Base-by-base conservation (phyloP, 495 filamentous ascomycete genomes). In the Alectoria sarmentosa region DNA sequence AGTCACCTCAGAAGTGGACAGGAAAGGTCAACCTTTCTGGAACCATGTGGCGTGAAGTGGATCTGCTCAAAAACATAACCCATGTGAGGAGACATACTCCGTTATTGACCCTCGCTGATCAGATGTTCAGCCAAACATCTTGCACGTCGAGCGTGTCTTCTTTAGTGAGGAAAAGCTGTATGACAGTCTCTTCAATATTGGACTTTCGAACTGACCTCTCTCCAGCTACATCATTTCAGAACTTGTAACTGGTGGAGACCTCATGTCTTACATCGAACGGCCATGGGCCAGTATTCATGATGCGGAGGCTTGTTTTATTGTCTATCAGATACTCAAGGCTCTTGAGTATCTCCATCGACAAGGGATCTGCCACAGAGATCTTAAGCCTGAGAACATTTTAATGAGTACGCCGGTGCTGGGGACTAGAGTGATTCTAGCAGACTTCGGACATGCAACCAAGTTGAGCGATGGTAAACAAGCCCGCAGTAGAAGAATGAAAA, bases 341-440 rank as follows among this genome's bases (percentile, higher is more conserved):
- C 66, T 89, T 32, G 74, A 83, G 21, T 86, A 88, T 67, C 69
- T 88, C 8, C 86, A 89, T 68, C 72, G 76, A 14, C 72, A 74
- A 9, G 69, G 76, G 7, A 83, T 89, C 44, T 84, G 82, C 13
- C 87, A 90, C 69, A 74, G 87, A 37, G 87, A 90, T 66, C 72
- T 90, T n/a, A 89, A 90, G 69, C 87, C 85, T 0, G 87, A 89
- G 42, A 90, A 89, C 57, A 80, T 89, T 11, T 77, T 90, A 15
- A 80, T 88, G 75, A 82, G 83, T 13, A 74, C 77, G 2, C 77
- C 82, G 11, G 73, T 71, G 38, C 67, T 75, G 39, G 75, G 76
- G 4, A 73, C 80, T 46, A 74, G 90, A 34, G 76, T 92, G 26
- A 80, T 92, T 1, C 75, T 94, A 30, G 86, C 87, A 0, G 90